Base-by-base conservation (phyloP, 108 stramenopile species). In the Skeletonema potamos region DNA sequence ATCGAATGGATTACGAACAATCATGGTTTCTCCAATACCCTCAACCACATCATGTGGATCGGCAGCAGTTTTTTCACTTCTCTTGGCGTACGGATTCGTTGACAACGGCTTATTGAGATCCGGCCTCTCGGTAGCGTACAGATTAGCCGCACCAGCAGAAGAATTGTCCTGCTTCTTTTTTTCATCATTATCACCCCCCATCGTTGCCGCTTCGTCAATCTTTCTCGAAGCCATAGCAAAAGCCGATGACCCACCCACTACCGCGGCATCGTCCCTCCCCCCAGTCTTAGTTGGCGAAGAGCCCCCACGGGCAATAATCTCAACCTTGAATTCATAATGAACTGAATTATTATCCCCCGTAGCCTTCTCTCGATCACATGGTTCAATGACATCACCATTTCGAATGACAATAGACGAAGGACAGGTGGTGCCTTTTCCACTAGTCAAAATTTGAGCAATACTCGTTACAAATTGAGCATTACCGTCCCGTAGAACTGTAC, bases 141-240 rank as follows among this genome's bases (percentile, higher is more conserved):
- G n/a, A n/a, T n/a, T n/a, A n/a, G n/a, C n/a, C n/a, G n/a, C n/a
- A n/a, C n/a, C n/a, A n/a, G n/a, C n/a, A n/a, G n/a, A n/a, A n/a
- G n/a, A n/a, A n/a, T n/a, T n/a, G n/a, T n/a, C n/a, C n/a, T n/a
- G n/a, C n/a, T n/a, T n/a, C 39, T 15, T 41, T 15, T n/a, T 41
- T 41, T 41, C 15, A 4, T 15, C 39, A 41, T n/a, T 41, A 3
- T 15, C 39, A 41, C 3, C 22, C 27, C 56, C 56, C 56, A 57
- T 24, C 15, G 27, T 34, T 34, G 58, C 58, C 28, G 58, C 58
- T 20, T 59, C 58, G 58, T 59, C 11, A 6, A 59, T 59, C 58
- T 59, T 59, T 59, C 18, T 30, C 36, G 58, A 59, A 13, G 58
- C 56, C 22, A 9, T 18, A 27, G 56, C 56, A 29, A 57, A 57